These are phyloP conservation scores for Leishmania tropica DNA, from an alignment of 208 protist species.

Conservation along the genomic window DNA sequence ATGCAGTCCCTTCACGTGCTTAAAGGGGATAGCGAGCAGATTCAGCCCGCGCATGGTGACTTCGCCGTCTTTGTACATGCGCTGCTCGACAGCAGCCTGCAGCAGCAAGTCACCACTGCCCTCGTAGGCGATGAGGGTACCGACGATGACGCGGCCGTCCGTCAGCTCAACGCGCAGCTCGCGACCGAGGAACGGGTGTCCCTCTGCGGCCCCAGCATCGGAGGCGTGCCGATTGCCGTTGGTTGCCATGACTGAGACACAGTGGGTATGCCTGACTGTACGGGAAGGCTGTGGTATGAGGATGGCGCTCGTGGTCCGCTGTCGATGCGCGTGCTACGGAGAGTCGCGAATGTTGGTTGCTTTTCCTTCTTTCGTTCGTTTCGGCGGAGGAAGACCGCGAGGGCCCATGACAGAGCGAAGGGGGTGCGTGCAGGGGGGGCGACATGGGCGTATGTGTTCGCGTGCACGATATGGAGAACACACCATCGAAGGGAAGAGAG, in stretches of 20 bases:
- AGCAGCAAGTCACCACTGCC: slow-evolving; percentile 81
- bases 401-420: neutral
- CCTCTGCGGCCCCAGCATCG: neutral
- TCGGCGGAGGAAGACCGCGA: neutral
- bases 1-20: slow-evolving; percentile 68
- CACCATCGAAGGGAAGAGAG: neutral
- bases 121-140: slow-evolving; percentile 72
- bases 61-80: slow-evolving; percentile 69
- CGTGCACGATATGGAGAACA: neutral
- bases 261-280: neutral
- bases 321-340: neutral
- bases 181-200: slow-evolving; percentile 62
- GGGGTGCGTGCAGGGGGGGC: neutral
- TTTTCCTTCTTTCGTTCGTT: neutral
- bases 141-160: slow-evolving; percentile 72
- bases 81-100: slow-evolving; percentile 64
- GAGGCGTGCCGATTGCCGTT: slow-evolving; percentile 11
- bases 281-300: neutral
- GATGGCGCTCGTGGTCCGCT: neutral
- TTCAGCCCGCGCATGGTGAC: slow-evolving; percentile 44
- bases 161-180: slow-evolving; percentile 83
- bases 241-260: neutral
- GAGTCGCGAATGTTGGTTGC: neutral
- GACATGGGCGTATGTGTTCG: neutral
- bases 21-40: slow-evolving; percentile 75